Evolutionary conservation across 306 rosid genomes (phyloP).

Genomic region (Lotus japonicus): DNA sequence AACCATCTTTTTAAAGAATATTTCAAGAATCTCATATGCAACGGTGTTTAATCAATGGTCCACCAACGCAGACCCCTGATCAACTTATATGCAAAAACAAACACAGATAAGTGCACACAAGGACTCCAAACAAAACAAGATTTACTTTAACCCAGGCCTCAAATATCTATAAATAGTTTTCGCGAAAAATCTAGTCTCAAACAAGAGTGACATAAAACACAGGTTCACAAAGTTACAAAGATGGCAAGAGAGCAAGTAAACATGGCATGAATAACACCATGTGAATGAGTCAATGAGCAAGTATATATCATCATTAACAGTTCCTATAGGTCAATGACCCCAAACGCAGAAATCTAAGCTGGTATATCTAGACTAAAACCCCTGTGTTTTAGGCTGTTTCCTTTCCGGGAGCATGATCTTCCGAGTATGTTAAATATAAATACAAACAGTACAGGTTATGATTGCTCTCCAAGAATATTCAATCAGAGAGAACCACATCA

Average conservation of each 20-base stretch:
- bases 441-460: slow-evolving; percentile 5
- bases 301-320: neutral
- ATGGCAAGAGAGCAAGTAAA: neutral
- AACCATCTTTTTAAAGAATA: no score
- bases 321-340: neutral
- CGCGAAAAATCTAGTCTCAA: neutral
- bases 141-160: no score
- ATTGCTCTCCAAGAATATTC: slow-evolving; percentile 17
- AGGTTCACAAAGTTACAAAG: neutral
- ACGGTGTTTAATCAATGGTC: no score
- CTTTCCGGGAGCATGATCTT: neutral
- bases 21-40: no score
- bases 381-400: neutral
- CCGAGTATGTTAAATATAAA: neutral
- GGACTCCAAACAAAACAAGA: no score
- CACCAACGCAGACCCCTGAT: no score
- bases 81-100: no score
- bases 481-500: slow-evolving; percentile 1
- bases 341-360: neutral
- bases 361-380: neutral
- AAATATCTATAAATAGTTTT: neutral
- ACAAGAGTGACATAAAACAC: neutral
- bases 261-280: neutral
- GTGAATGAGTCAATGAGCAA: neutral
- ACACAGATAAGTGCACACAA: no score